Conservation (phyloP, 495 filamentous ascomycete species). For the Aspergillus olivimuriae region DNA sequence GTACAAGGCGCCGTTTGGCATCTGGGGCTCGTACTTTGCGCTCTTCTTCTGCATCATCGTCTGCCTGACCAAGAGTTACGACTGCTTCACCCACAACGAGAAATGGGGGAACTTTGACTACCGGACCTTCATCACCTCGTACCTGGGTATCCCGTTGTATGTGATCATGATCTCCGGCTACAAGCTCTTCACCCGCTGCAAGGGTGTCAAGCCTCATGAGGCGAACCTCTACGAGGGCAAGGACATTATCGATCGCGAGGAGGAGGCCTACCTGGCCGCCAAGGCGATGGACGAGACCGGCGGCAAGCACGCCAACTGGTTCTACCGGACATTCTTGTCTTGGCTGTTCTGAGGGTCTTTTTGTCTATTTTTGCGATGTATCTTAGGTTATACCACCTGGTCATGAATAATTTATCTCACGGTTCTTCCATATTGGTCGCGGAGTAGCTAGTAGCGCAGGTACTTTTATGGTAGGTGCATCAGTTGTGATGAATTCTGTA, state of each 20-base stretch:
- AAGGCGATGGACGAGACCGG: slow-evolving; percentile 43
- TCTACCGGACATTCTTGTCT: slow-evolving; percentile 57
- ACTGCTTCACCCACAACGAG: slow-evolving; percentile 52
- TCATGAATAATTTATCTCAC: slow-evolving; percentile 1
- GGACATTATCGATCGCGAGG: slow-evolving; percentile 66
- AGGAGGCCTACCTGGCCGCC: slow-evolving; percentile 58
- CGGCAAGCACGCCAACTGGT: slow-evolving; percentile 34
- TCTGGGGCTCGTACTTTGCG: slow-evolving; percentile 59
- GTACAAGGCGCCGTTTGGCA: slow-evolving; percentile 67
- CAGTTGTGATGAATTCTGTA: no score
- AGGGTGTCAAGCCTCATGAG: slow-evolving; percentile 46
- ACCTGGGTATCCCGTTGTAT: slow-evolving; percentile 77
- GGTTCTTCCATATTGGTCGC: no score
- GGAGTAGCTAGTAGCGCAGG: no score
- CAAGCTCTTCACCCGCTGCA: slow-evolving; percentile 50
- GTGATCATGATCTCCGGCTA: slow-evolving; percentile 65
- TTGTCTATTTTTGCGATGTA: background rate
- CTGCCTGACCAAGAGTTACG: slow-evolving; percentile 70
- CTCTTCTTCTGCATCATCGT: slow-evolving; percentile 65
- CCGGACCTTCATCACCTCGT: slow-evolving; percentile 74
- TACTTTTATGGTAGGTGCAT: no score
- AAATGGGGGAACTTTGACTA: slow-evolving; percentile 56
- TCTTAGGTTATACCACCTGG: background rate
- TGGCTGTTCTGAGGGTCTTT: slow-evolving; percentile 53
- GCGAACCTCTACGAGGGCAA: slow-evolving; percentile 70